Base-by-base conservation (phyloP, 768 basidiomycete species). In the Amanita pallidorosea region DNA sequence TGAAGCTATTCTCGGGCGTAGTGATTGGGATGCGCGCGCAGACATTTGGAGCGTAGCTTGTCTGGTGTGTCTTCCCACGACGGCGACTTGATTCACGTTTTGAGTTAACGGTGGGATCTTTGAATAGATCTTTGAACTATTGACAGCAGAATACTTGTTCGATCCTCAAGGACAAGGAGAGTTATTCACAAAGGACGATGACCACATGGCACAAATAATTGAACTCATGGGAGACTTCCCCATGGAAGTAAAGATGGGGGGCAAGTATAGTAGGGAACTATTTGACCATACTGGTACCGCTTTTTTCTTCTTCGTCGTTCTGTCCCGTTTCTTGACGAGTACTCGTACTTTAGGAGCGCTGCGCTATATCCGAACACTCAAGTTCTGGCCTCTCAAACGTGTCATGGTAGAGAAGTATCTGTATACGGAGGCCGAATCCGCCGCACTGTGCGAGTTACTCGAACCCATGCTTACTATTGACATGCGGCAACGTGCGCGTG, bases 41-140 rank as follows among this genome's bases (percentile, higher is more conserved):
- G 92, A 96, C 66, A 79, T 94, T 18, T 96, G 92, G 92, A 88
- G 85, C 58, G 81, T 90, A 22, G 93, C 88, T 18, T 94, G 91
- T 66, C 74, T 96, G 60, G 79, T 88, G 56, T 61, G 79, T 70
- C 5, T 34, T 34, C 12, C 31, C 23, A 20, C 13, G 42, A 8
- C 27, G 25, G 8, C 31, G 50, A 40, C 34, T n/a, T n/a, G 17
- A 22, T 11, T 22, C 22, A 31, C 3, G 11, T 33, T 33, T 20
- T 45, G 45, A 29, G 11, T 47, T 33, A 7, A 23, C 45, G n/a
- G n/a, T n/a, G n/a, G n/a, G n/a, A n/a, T n/a, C 55, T 4, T 44
- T 27, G 49, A 49, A 23, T 54, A 85, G 84, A 63, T 84, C 38
- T 96, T 96, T 58, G 93, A 96, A 65, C 74, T 96, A 55, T 69